phyloP scores from a whole-genome alignment of 345 rosid genomes.

The Cochlearia excelsa region DNA sequence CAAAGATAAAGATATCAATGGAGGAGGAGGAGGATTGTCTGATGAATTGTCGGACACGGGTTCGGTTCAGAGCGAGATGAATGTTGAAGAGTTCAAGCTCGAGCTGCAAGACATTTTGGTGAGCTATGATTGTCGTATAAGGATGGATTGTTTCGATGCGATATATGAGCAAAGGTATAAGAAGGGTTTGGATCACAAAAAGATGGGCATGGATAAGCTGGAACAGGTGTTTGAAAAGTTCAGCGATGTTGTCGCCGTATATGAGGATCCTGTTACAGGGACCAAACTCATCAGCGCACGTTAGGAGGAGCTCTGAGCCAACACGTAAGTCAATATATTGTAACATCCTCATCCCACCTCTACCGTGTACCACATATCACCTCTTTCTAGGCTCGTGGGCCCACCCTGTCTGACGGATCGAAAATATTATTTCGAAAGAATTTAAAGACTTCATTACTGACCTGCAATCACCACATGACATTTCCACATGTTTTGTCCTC shows the following conservation, averaged over 20 bases:
- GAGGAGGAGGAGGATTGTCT: constrained; percentile 52
- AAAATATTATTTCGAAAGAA: too few relatives aligned
- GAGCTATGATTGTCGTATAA: constrained; percentile 70
- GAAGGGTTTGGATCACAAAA: constrained; percentile 53
- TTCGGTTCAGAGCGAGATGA: constrained; percentile 33
- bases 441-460: too few relatives aligned
- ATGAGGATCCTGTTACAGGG: constrained; percentile 58
- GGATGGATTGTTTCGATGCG: constrained; percentile 71
- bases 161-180: constrained; percentile 82
- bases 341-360: too few relatives aligned
- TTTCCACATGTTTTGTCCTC: too few relatives aligned
- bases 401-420: too few relatives aligned
- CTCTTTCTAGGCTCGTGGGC: too few relatives aligned
- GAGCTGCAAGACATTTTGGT: constrained; percentile 89
- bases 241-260: constrained; percentile 59
- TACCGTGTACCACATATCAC: too few relatives aligned
- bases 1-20: constrained; percentile 49
- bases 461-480: too few relatives aligned
- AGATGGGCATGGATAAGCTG: constrained; percentile 58
- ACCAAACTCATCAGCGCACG: constrained; percentile 50
- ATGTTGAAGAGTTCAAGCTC: constrained; percentile 62
- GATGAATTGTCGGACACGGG: constrained; percentile 60
- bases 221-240: constrained; percentile 75
- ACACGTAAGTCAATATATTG: too few relatives aligned
- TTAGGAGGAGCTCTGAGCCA: not conserved